phyloP scores from a whole-genome alignment of 2,329 filamentous ascomycete genomes.

The Cytospora schulzeri region DNA sequence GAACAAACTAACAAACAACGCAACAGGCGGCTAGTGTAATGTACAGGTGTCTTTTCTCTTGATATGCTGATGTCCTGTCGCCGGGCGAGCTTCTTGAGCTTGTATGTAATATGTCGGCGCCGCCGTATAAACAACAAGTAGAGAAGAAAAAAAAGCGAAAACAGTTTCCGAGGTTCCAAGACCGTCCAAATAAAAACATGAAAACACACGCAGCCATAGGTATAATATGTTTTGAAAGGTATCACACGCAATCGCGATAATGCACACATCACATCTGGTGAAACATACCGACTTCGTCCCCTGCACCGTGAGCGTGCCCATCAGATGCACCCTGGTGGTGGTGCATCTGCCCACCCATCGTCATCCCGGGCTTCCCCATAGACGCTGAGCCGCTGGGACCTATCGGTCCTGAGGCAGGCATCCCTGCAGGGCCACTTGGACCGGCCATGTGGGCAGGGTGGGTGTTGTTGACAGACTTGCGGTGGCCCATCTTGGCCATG shows the following conservation, averaged over 20 bases:
- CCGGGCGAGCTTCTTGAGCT: conserved; percentile 38
- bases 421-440: conserved; percentile 64
- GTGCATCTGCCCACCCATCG: conserved; percentile 70
- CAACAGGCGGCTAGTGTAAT: conserved; percentile 50
- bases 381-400: conserved; percentile 53
- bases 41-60: conserved; percentile 48
- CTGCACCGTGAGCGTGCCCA: conserved; percentile 65
- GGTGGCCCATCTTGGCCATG: conserved; percentile 93
- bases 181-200: conserved; percentile 36
- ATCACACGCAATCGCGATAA: conserved; percentile 41
- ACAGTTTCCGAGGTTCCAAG: conserved; percentile 31
- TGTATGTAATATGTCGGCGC: conserved; percentile 29
- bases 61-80: conserved; percentile 46
- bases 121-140: conserved; percentile 39
- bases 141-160: conserved; percentile 30
- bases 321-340: conserved; percentile 75
- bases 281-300: conserved; percentile 97
- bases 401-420: conserved; percentile 67
- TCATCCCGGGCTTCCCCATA: conserved; percentile 68
- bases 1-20: conserved; percentile 42
- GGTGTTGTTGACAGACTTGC: conserved; percentile 69
- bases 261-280: conserved; percentile 76
- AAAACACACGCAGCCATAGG: conserved; percentile 34
- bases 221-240: conserved; percentile 35
- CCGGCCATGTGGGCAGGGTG: conserved; percentile 57